Conservation (phyloP, 495 filamentous ascomycete species). For the Achaetomiella virescens region DNA sequence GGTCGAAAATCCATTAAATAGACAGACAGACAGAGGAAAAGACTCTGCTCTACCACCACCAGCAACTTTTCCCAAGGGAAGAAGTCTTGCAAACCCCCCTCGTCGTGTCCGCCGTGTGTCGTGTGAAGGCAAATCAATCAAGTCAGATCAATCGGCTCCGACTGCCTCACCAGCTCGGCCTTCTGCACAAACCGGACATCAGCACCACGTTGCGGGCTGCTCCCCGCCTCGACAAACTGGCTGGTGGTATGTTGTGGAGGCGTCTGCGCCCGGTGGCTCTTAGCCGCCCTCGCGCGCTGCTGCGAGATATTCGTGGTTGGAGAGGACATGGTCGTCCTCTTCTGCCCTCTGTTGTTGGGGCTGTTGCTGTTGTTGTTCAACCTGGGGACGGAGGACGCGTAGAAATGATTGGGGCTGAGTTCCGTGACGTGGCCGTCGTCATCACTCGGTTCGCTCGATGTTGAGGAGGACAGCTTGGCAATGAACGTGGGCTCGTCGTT, state of each 20-base stretch:
- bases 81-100: neutral
- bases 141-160: constrained; percentile 5
- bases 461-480: neutral
- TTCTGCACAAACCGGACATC: neutral
- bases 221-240: neutral
- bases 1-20: neutral
- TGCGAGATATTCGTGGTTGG: neutral
- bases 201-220: neutral
- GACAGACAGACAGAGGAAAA: too few relatives aligned
- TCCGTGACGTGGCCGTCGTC: neutral
- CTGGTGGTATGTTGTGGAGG: neutral
- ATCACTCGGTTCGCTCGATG: neutral
- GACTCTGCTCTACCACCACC: neutral
- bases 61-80: neutral
- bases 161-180: neutral
- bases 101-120: neutral
- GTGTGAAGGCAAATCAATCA: neutral
- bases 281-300: neutral
- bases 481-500: neutral
- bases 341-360: neutral
- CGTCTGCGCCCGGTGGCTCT: neutral
- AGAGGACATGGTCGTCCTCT: neutral
- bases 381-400: neutral
- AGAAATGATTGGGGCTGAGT: neutral
- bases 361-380: neutral